Evolutionary conservation across 2,329 filamentous ascomycete species (phyloP).

Genomic region (Akanthomyces dipterigenus): DNA sequence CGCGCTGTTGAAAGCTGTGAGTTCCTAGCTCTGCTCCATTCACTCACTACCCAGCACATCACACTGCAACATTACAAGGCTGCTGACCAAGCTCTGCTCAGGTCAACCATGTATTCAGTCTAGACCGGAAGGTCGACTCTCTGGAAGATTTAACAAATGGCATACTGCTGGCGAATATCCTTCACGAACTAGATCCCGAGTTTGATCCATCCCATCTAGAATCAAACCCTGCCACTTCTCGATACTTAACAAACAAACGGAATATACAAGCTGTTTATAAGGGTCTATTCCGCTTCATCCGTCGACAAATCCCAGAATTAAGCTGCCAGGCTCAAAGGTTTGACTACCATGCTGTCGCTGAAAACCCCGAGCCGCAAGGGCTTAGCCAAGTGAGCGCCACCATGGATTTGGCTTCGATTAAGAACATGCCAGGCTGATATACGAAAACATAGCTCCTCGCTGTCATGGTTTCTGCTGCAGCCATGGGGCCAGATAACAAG

Average conservation of each 20-base stretch:
- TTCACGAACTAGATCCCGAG: conserved; percentile 50
- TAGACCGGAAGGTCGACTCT: conserved; percentile 40
- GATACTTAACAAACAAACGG: conserved; percentile 42
- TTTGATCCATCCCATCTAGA: conserved; percentile 51
- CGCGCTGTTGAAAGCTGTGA: conserved; percentile 51
- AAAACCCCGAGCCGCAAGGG: conserved; percentile 48
- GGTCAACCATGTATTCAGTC: conserved; percentile 35
- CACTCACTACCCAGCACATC: background rate
- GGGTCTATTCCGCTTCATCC: conserved; percentile 49
- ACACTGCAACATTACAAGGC: background rate
- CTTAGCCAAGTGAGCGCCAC: conserved; percentile 40
- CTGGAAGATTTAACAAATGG: conserved; percentile 48
- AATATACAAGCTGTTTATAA: conserved; percentile 49
- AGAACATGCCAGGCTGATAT: conserved; percentile 18
- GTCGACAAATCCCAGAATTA: conserved; percentile 44
- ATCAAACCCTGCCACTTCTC: conserved; percentile 34
- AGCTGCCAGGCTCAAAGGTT: conserved; percentile 45
- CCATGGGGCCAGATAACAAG: conserved; percentile 50
- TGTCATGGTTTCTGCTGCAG: conserved; percentile 54
- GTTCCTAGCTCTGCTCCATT: conserved; percentile 16
- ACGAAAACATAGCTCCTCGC: conserved; percentile 48
- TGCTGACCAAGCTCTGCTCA: conserved; percentile 13
- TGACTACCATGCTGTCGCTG: conserved; percentile 52
- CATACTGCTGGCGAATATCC: conserved; percentile 46
- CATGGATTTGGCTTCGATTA: background rate